phyloP scores from a whole-genome alignment of 345 rosid genomes.

The Adansonia digitata region DNA sequence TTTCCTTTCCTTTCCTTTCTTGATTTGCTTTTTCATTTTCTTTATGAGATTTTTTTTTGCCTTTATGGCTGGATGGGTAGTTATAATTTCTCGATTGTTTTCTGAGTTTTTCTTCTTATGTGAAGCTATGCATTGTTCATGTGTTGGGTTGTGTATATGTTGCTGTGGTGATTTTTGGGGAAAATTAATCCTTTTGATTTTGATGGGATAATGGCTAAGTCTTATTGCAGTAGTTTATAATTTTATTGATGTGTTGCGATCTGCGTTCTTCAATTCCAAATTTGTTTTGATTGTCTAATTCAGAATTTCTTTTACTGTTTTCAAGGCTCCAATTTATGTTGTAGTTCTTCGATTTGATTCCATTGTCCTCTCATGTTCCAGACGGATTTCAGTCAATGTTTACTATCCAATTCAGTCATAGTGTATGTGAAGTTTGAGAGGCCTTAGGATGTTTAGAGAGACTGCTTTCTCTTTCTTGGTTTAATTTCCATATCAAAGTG shows the following conservation, averaged over 20 bases:
- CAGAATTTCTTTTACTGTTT: background rate
- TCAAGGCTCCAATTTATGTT: background rate
- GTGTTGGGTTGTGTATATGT: background rate
- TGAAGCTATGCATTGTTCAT: background rate
- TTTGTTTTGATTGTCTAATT: background rate
- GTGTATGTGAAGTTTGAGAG: background rate
- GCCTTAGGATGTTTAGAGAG: background rate
- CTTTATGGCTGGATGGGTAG: background rate
- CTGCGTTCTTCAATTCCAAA: background rate
- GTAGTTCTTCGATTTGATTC: background rate
- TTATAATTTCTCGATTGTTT: background rate
- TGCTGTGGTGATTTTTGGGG: background rate
- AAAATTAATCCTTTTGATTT: background rate
- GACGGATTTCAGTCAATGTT: background rate
- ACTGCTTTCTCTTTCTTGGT: background rate
- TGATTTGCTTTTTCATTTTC: background rate
- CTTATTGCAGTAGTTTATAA: background rate
- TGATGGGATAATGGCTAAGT: background rate
- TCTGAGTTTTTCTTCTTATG: constrained; percentile 11
- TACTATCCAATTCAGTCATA: background rate
- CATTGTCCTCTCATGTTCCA: background rate
- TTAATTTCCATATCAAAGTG: background rate
- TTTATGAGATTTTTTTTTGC: background rate
- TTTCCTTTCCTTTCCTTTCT: background rate
- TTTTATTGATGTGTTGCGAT: background rate